Percentiles rank a stretch among this genome's conserved stretches.
phyloP scores from a whole-genome alignment of 73 alveolate species.

The Symbiodinium natans region DNA sequence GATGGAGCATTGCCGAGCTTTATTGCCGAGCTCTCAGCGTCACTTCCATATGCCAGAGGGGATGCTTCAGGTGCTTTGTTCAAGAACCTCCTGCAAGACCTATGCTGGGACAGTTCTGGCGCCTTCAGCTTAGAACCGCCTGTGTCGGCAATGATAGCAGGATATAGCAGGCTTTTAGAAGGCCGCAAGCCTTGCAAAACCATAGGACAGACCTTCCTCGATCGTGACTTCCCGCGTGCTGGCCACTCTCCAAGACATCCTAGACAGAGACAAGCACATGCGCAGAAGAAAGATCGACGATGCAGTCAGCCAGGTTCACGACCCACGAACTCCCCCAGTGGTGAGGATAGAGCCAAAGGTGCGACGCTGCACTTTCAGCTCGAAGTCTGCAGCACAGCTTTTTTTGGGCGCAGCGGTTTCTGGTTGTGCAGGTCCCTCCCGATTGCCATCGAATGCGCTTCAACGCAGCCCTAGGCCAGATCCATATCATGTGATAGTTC shows the following conservation, averaged over 20 bases:
- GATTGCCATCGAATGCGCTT: constrained; percentile 93
- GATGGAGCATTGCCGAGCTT: not conserved
- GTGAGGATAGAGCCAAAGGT: constrained; percentile 91
- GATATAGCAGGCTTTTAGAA: not conserved
- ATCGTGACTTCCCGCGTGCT: constrained; percentile 84
- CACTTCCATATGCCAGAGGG: too few species aligned
- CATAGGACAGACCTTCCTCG: constrained; percentile 81
- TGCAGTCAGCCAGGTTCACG: constrained; percentile 28
- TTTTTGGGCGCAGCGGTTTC: not conserved
- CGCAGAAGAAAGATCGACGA: not conserved
- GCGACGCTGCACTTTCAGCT: too few species aligned
- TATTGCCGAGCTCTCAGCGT: not conserved
- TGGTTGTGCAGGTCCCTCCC: constrained; percentile 48
- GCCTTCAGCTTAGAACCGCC: not conserved
- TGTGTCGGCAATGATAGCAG: not conserved
- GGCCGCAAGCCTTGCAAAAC: not conserved
- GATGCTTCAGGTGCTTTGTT: constrained; percentile 67
- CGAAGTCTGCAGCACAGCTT: not conserved
- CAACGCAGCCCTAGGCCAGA: constrained; percentile 86
- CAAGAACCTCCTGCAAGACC: constrained; percentile 65
- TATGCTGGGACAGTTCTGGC: constrained; percentile 85
- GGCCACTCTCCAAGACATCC: constrained; percentile 12
- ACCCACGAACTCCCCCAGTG: constrained; percentile 82
- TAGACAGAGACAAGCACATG: not conserved
- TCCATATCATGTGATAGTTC: not conserved